Evolutionary conservation across 2,329 filamentous ascomycete species (phyloP).

Genomic region (Setomelanomma holmii): DNA sequence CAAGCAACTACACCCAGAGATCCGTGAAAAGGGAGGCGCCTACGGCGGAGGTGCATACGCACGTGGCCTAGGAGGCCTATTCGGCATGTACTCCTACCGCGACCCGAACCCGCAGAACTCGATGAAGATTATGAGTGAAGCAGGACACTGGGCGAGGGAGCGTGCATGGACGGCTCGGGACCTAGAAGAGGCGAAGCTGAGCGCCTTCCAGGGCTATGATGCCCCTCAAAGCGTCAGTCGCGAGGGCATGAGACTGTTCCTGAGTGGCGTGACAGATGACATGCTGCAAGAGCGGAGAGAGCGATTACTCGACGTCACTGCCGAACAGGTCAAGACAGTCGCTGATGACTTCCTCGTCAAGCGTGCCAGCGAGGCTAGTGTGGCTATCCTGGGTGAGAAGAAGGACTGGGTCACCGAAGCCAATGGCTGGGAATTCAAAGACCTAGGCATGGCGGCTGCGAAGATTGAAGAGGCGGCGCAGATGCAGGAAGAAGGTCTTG

Average conservation of each 20-base stretch:
- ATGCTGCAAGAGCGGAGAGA: slow-evolving; percentile 88
- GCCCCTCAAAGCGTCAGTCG: slow-evolving; percentile 85
- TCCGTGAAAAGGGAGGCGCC: slow-evolving; percentile 95
- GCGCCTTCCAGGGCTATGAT: slow-evolving; percentile 90
- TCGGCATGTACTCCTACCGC: slow-evolving; percentile 95
- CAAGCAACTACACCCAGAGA: slow-evolving; percentile 96
- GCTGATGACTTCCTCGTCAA: slow-evolving; percentile 84
- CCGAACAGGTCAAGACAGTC: slow-evolving; percentile 78
- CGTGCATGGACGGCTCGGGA: slow-evolving; percentile 83
- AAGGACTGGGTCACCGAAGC: slow-evolving; percentile 71
- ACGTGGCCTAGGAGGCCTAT: slow-evolving; percentile 79
- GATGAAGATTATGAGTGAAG: slow-evolving; percentile 80
- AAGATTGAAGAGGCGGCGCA: slow-evolving; percentile 33
- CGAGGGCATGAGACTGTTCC: slow-evolving; percentile 85
- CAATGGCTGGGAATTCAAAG: slow-evolving; percentile 76
- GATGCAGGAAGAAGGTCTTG: slow-evolving; percentile 26
- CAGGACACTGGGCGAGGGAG: slow-evolving; percentile 82
- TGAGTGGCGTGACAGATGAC: slow-evolving; percentile 82
- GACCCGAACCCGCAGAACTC: slow-evolving; percentile 95
- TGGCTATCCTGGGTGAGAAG: slow-evolving; percentile 82
- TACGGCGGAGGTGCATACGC: slow-evolving; percentile 93
- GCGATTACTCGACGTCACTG: slow-evolving; percentile 83
- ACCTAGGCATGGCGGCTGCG: slow-evolving; percentile 67
- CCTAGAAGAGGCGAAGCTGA: slow-evolving; percentile 94
- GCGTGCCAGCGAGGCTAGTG: slow-evolving; percentile 66